Evolutionary conservation across 148 eudicot species (phyloP).

Genomic region (Pouteria glomerata): DNA sequence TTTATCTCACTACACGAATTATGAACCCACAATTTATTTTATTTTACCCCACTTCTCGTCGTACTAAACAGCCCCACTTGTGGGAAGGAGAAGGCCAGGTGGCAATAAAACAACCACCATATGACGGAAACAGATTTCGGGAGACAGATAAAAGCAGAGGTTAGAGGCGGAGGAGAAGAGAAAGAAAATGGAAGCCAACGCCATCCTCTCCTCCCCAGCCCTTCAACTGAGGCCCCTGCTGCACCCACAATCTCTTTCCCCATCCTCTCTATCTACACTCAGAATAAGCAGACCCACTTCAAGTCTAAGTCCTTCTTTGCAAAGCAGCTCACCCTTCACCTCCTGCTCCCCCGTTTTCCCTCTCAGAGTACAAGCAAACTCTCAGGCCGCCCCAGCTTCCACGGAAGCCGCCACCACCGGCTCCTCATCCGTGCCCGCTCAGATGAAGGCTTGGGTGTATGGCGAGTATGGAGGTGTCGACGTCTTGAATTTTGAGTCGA

Average conservation of each 20-base stretch:
- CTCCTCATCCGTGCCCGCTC: conserved; percentile 32
- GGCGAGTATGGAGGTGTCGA: conserved; percentile 82
- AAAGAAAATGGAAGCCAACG: conserved; percentile 26
- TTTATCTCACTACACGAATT: too few species aligned
- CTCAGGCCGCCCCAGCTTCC: conserved; percentile 54
- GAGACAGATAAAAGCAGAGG: not conserved
- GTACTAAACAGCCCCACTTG: too few species aligned
- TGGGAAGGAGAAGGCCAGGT: not conserved
- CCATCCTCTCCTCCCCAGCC: conserved; percentile 30
- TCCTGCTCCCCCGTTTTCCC: conserved; percentile 2
- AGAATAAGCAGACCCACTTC: not conserved
- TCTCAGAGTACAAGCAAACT: conserved; percentile 37
- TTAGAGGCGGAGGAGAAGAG: not conserved
- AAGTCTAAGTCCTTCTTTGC: not conserved
- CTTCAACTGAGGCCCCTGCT: conserved; percentile 12
- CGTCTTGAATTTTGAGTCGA: conserved; percentile 55
- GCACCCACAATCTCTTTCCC: conserved; percentile 10
- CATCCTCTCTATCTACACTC: conserved; percentile 1
- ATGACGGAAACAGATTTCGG: not conserved
- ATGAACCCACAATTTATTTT: too few species aligned
- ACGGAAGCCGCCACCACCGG: conserved; percentile 18
- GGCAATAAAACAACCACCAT: conserved; percentile 9
- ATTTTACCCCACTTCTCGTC: too few species aligned
- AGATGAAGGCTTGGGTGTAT: conserved; percentile 93
- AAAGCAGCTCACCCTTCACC: not conserved